Base-by-base conservation (phyloP, 2,329 filamentous ascomycete genomes). In the Paecilomyces sp. region DNA sequence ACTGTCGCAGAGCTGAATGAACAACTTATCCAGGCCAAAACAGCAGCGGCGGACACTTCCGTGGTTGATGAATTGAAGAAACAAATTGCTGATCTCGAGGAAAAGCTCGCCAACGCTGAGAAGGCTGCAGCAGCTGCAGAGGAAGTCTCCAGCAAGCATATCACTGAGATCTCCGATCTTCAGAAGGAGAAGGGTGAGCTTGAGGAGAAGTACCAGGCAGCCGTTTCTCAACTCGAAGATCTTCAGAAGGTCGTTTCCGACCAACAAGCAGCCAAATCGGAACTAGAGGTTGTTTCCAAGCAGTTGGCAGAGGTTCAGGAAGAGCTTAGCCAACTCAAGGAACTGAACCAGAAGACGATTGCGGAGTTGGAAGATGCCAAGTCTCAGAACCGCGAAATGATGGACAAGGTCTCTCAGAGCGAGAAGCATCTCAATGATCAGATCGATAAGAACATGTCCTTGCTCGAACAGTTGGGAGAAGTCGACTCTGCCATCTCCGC, bases 191-290 rank as follows among this genome's bases (percentile, higher is more conserved):
- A 78, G 54, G 73, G 72, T 56, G 73, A 80, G 50, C 77, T 82
- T 58, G 80, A 82, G 54, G 58, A 70, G 62, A 71, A 73, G 34
- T 67, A 69, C 58, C 63, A 72, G 58, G 65, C 67, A n/a, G 57
- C 75, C 62, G 59, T 67, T 68, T 61, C 74, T 67, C 86, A 88
- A 60, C 80, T 95, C 55, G 90, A 95, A 58, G 89, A 92, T 31
- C 94, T 96, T 72, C 91, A 92, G 60, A 83, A 89, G 67, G 90
- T 91, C 34, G 79, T 95, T 62, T 88, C 88, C 30, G 87, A 92
- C 64, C 90, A 91, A 63, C 94, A 95, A 83, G 83, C 79, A 61
- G 78, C 82, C 61, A 85, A 86, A 77, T 85, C 86, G 71, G 83
- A 90, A 55, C 77, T 88, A 57, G 88, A 88, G 76, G 79, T 79